Evolutionary conservation across 805 yeast species (phyloP).

Genomic region (Candida ulmi): DNA sequence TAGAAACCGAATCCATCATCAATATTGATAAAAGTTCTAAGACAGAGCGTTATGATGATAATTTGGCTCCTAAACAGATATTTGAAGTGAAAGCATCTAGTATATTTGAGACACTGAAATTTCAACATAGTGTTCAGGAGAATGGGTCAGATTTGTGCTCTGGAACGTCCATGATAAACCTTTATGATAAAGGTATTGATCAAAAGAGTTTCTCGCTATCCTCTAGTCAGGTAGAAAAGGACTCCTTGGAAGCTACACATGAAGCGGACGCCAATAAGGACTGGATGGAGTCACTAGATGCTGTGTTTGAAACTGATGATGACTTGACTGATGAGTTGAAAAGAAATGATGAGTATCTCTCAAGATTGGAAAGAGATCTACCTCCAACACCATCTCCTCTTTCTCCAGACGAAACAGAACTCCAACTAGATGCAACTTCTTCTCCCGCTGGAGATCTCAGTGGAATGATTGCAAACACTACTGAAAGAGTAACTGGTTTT

Average conservation of each 20-base stretch:
- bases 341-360: conserved; percentile 1
- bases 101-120: too few species aligned
- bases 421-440: too few species aligned
- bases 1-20: too few species aligned
- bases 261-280: conserved; percentile 8
- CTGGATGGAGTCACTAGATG: conserved; percentile 13
- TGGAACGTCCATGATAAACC: conserved; percentile 6
- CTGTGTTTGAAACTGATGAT: conserved; percentile 16
- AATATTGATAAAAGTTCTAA: too few species aligned
- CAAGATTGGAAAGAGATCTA: neutral
- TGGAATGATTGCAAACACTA: too few species aligned
- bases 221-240: neutral
- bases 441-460: too few species aligned
- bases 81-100: too few species aligned
- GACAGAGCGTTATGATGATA: too few species aligned
- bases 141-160: too few species aligned
- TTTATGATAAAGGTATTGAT: conserved; percentile 3
- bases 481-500: too few species aligned
- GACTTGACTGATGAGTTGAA: conserved; percentile 9
- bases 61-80: too few species aligned
- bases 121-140: too few species aligned
- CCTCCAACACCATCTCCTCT: neutral
- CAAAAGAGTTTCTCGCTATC: conserved; percentile 2
- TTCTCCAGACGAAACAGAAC: neutral
- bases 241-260: neutral